Percentiles rank a stretch among this genome's conserved stretches.
phyloP scores from a whole-genome alignment of 441 rosid species.

The Brassica balearica region DNA sequence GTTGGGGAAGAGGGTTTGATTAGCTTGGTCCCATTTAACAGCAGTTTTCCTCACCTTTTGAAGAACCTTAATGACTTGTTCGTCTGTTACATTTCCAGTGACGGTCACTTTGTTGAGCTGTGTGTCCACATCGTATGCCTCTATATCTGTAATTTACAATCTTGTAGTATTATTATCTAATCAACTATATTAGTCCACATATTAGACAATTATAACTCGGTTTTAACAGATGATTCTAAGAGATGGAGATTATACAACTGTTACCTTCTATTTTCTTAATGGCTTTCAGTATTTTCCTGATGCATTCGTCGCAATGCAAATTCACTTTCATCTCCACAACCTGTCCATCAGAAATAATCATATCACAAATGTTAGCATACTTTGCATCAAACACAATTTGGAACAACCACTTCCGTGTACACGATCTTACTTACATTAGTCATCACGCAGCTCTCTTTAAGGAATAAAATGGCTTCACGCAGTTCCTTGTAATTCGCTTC shows the following conservation, averaged over 20 bases:
- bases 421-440: constrained; percentile 33
- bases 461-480: not conserved
- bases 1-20: constrained; percentile 28
- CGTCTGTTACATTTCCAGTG: constrained; percentile 76
- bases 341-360: constrained; percentile 36
- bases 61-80: constrained; percentile 73
- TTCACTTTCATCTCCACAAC: constrained; percentile 82
- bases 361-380: too few relatives aligned
- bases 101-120: constrained; percentile 80
- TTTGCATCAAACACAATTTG: too few relatives aligned
- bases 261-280: constrained; percentile 87
- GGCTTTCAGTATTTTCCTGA: constrained; percentile 82
- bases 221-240: not conserved
- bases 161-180: not conserved
- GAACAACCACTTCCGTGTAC: not conserved
- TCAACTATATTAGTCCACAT: not conserved
- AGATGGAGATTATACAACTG: not conserved
- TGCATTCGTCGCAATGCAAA: constrained; percentile 80
- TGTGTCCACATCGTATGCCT: constrained; percentile 77
- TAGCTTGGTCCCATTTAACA: constrained; percentile 52
- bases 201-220: not conserved
- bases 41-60: constrained; percentile 81
- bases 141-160: constrained; percentile 56
- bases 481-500: constrained; percentile 6
- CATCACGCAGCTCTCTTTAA: constrained; percentile 19